phyloP scores from a whole-genome alignment of 73 alveolate species.

The Paramecium pentaurelia region DNA sequence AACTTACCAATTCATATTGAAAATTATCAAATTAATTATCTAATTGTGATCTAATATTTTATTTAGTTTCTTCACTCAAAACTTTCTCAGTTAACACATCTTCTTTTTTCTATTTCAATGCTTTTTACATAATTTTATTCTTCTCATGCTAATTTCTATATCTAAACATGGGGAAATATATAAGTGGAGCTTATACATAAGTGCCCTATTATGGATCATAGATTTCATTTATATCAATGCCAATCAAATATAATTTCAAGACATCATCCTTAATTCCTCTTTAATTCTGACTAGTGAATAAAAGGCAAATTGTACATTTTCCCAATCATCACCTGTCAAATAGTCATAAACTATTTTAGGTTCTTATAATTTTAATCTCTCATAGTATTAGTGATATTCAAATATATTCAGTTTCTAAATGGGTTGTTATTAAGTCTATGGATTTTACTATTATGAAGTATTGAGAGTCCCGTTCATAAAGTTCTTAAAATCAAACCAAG shows the following conservation, averaged over 20 bases:
- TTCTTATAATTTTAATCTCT: conserved; percentile 14
- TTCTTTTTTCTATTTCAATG: conserved; percentile 16
- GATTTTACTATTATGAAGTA: not conserved
- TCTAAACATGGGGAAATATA: conserved; percentile 25
- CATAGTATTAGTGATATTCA: conserved; percentile 34
- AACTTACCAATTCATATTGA: conserved; percentile 13
- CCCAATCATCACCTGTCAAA: conserved; percentile 34
- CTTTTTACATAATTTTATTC: not conserved
- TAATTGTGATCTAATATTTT: not conserved
- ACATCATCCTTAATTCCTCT: conserved; percentile 16
- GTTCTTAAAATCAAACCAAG: conserved; percentile 85
- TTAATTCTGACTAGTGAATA: conserved; percentile 30
- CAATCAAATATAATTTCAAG: not conserved
- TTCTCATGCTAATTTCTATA: not conserved
- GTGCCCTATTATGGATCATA: not conserved
- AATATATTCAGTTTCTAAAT: not conserved
- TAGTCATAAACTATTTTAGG: conserved; percentile 29
- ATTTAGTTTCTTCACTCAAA: not conserved
- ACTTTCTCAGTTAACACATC: conserved; percentile 16
- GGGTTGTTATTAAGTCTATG: not conserved
- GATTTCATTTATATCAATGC: conserved; percentile 21
- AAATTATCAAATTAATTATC: not conserved
- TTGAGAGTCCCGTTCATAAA: conserved; percentile 31
- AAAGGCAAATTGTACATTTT: conserved; percentile 3
- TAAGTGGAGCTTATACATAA: not conserved